Conservation (phyloP, 345 rosid genomes). For the Conringia planisiliqua region DNA sequence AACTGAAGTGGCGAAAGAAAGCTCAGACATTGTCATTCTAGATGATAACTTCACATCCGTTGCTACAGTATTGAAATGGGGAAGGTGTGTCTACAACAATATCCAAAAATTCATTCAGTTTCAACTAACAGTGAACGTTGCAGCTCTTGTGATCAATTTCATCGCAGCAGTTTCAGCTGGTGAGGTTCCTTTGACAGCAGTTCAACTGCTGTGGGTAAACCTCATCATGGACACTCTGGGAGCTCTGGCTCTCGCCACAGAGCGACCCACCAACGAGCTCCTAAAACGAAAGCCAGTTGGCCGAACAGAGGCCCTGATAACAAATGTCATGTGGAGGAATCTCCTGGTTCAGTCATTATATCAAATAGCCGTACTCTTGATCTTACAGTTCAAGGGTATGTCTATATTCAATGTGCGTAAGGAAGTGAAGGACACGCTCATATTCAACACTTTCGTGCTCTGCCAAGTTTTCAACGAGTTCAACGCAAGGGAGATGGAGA, state of each 20-base stretch:
- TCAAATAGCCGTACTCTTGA: constrained; percentile 54
- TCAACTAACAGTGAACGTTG: constrained; percentile 61
- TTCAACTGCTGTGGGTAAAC: constrained; percentile 65
- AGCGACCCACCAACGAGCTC: constrained; percentile 56
- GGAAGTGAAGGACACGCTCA: constrained; percentile 49
- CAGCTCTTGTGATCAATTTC: constrained; percentile 60
- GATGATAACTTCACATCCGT: constrained; percentile 62
- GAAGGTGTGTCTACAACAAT: constrained; percentile 57
- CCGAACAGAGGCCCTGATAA: constrained; percentile 50
- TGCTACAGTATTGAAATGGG: constrained; percentile 60
- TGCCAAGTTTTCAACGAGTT: constrained; percentile 72
- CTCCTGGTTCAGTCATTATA: constrained; percentile 55
- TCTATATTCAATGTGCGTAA: constrained; percentile 42
- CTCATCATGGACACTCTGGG: constrained; percentile 69
- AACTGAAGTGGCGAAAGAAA: constrained; percentile 65
- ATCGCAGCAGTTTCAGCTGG: constrained; percentile 59
- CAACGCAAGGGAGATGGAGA: constrained; percentile 67
- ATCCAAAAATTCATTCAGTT: constrained; percentile 69
- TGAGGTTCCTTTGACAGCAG: constrained; percentile 56
- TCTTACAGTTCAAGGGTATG: constrained; percentile 55
- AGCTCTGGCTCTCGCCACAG: constrained; percentile 68
- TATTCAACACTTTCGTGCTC: constrained; percentile 60
- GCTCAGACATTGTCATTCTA: constrained; percentile 62
- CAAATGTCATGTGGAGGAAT: constrained; percentile 75
- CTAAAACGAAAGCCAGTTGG: constrained; percentile 49